Evolutionary conservation across 345 rosid genomes (phyloP).

Genomic region (Populus pruinosa): DNA sequence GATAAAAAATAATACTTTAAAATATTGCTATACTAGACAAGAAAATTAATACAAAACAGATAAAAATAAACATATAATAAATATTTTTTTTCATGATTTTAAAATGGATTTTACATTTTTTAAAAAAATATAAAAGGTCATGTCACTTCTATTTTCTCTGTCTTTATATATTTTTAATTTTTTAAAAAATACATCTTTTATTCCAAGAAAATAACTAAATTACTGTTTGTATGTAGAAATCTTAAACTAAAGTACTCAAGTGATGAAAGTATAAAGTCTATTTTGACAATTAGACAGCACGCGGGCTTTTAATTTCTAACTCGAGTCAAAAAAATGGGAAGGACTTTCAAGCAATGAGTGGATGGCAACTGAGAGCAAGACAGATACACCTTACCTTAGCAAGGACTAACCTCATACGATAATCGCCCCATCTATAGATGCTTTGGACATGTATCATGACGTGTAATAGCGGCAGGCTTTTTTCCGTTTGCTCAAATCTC

Average conservation of each 20-base stretch:
- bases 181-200: too few species aligned
- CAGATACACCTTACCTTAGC: background rate
- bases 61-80: too few species aligned
- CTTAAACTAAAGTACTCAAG: too few species aligned
- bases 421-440: background rate
- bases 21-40: too few species aligned
- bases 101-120: too few species aligned
- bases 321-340: background rate
- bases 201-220: background rate
- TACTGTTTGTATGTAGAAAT: background rate
- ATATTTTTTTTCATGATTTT: too few species aligned
- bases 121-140: too few species aligned
- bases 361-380: background rate
- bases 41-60: too few species aligned
- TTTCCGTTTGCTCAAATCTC: constrained; percentile 11
- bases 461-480: constrained; percentile 54
- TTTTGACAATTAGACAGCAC: background rate
- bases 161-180: too few species aligned
- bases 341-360: background rate
- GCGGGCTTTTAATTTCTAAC: background rate
- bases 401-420: background rate
- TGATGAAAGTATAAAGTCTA: background rate
- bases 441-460: constrained; percentile 38
- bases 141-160: too few species aligned
- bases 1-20: too few species aligned